Evolutionary conservation across 129 eudicot species (phyloP).

Genomic region (Artemisia tridentata): DNA sequence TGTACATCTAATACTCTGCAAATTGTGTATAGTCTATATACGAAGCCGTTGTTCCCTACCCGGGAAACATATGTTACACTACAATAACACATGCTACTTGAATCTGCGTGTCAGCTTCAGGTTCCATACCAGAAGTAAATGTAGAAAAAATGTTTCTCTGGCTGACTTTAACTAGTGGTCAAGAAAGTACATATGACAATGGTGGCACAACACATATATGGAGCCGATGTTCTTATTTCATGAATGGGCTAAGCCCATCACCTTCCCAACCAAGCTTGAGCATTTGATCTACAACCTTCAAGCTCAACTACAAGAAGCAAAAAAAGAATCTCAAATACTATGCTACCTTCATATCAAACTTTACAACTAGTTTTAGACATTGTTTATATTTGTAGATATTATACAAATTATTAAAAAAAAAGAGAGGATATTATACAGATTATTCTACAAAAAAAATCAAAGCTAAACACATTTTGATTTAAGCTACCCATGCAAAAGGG

Average conservation of each 20-base stretch:
- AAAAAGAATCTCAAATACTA: slow-evolving; percentile 23
- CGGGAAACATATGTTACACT: slow-evolving; percentile 33
- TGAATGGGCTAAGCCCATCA: slow-evolving; percentile 69
- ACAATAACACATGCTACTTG: slow-evolving; percentile 18
- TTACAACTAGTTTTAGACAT: not conserved
- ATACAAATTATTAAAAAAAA: not conserved
- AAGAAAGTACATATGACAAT: slow-evolving; percentile 11
- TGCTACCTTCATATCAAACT: not conserved
- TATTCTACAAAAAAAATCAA: not conserved
- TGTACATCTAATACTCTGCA: slow-evolving; percentile 26
- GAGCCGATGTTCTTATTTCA: slow-evolving; percentile 35
- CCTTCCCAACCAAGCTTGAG: slow-evolving; percentile 97
- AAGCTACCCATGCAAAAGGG: slow-evolving; percentile 10
- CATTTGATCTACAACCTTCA: slow-evolving; percentile 94
- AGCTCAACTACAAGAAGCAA: slow-evolving; percentile 66
- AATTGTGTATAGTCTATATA: slow-evolving; percentile 30
- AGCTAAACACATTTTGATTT: not conserved
- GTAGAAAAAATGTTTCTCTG: not conserved
- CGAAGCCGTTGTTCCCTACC: slow-evolving; percentile 20
- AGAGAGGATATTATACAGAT: not conserved
- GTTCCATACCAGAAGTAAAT: slow-evolving; percentile 17
- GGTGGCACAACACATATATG: slow-evolving; percentile 3
- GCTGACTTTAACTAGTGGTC: slow-evolving; percentile 21
- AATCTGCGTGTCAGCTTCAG: slow-evolving; percentile 18
- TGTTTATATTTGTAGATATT: not conserved